Evolutionary conservation across 192 early-diverging fungal genomes (phyloP).

Genomic region (Rhizophagus clarus): DNA sequence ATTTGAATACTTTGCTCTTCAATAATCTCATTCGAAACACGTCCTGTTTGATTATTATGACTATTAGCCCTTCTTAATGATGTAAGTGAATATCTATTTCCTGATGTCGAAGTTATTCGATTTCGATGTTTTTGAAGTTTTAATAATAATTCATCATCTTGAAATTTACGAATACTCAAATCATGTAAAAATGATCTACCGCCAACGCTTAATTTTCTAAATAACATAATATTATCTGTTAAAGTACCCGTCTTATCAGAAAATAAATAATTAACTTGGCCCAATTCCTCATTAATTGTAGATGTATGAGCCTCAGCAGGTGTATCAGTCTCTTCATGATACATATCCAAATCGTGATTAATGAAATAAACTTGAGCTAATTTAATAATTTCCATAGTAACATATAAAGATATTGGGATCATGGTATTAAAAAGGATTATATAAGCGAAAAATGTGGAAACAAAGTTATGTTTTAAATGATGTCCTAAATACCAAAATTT

Average conservation of each 20-base stretch:
- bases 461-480: conserved; percentile 34
- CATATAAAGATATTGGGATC: conserved; percentile 88
- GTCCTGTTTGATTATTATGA: neutral
- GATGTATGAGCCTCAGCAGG: conserved; percentile 77
- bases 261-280: conserved; percentile 85
- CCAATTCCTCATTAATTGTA: conserved; percentile 86
- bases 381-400: conserved; percentile 86
- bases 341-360: conserved; percentile 78
- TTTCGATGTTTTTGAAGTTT: conserved; percentile 3
- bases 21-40: neutral
- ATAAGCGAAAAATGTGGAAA: conserved; percentile 62
- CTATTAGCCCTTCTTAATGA: neutral
- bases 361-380: conserved; percentile 76
- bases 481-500: conserved; percentile 51
- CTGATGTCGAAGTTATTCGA: neutral
- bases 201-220: conserved; percentile 66
- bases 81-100: neutral
- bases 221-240: conserved; percentile 86
- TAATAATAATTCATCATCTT: conserved; percentile 28
- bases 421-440: conserved; percentile 83
- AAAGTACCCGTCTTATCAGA: conserved; percentile 91
- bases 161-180: conserved; percentile 50
- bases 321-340: conserved; percentile 67
- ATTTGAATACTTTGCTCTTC: neutral
- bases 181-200: conserved; percentile 64